Percentiles rank a stretch among this genome's conserved stretches.
Conservation (phyloP, 192 early-diverging fungal species). For the Backusella mclennaniae region DNA sequence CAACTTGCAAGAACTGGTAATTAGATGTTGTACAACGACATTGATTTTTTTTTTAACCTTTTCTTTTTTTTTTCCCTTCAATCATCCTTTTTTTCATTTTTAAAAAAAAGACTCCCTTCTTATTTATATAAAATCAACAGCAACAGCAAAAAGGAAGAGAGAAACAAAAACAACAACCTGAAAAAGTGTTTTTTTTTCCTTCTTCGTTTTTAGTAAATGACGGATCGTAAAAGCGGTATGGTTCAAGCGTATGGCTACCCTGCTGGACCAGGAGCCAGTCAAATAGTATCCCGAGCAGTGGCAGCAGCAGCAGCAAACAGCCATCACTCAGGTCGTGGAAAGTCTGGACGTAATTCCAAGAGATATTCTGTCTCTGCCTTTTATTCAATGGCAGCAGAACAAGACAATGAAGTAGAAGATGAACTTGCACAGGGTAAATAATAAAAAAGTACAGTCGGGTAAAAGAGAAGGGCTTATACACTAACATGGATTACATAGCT, state of each 20-base stretch:
- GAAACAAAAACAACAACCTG: background rate
- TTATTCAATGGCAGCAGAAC: slow-evolving; percentile 88
- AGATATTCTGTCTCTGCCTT: slow-evolving; percentile 75
- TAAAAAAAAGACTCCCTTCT: background rate
- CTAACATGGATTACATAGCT: slow-evolving; percentile 44
- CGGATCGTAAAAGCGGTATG: slow-evolving; percentile 40
- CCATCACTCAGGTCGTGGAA: slow-evolving; percentile 27
- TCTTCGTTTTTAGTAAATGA: slow-evolving; percentile 17
- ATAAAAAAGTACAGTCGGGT: background rate
- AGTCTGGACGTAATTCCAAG: slow-evolving; percentile 39
- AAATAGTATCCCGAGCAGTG: slow-evolving; percentile 37
- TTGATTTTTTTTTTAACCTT: background rate
- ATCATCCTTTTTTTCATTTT: background rate
- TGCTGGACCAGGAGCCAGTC: slow-evolving; percentile 10
- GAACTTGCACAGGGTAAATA: slow-evolving; percentile 84
- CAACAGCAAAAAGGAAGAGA: background rate
- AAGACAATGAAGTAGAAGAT: slow-evolving; percentile 94
- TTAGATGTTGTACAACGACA: background rate
- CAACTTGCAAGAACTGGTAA: background rate
- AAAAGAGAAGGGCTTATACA: background rate
- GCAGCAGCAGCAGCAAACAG: slow-evolving; percentile 40
- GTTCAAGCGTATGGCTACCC: slow-evolving; percentile 38
- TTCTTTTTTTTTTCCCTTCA: background rate
- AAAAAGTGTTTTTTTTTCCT: background rate
- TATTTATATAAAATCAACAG: background rate